Base-by-base conservation (phyloP, 306 rosid genomes). In the Prunus mira region DNA sequence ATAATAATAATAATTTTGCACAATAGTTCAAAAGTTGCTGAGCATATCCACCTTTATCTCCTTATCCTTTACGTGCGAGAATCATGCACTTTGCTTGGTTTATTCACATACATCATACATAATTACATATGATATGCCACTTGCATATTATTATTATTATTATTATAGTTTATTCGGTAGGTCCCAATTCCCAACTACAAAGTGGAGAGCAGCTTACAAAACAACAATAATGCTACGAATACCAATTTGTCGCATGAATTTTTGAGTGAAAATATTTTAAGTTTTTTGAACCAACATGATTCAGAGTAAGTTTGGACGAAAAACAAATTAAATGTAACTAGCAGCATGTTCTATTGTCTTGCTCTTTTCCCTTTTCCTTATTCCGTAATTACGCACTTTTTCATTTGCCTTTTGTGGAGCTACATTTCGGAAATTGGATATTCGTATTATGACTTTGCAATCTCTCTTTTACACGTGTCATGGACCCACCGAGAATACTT, bases 41-140 rank as follows among this genome's bases (percentile, higher is more conserved):
- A 77, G 79, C 84, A 79, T 75, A 69, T 82, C 87, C 81, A 46
- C 77, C 65, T 74, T 62, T 73, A 82, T 85, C 80, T 76, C 68
- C 89, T 85, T 82, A 81, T 85, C 88, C 84, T 76, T 11, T 67
- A n/a, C 18, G 73, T 24, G 57, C 54, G 41, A 68, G 80, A 74
- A 68, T 61, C 86, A 12, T 55, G 73, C 86, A 78, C 75, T 60
- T 68, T 78, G 79, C 54, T 80, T 58, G 79, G 76, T 58, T 69
- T 51, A 69, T 81, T 82, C 69, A 19, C n/a, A 24, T 52, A 67
- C 49, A n/a, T 71, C 75, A 71, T 13, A 57, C 41, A 24, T 24
- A 24, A 1, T 24, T 24, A 24, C 25, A 41, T 22, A 46, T 6
- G 9, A 49, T 32, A 7, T 64, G 55, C 32, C 73, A 61, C 52